These are phyloP conservation scores for Alternaria metachromatica DNA, from an alignment of 2,329 filamentous ascomycete species.

Conservation along the genomic window DNA sequence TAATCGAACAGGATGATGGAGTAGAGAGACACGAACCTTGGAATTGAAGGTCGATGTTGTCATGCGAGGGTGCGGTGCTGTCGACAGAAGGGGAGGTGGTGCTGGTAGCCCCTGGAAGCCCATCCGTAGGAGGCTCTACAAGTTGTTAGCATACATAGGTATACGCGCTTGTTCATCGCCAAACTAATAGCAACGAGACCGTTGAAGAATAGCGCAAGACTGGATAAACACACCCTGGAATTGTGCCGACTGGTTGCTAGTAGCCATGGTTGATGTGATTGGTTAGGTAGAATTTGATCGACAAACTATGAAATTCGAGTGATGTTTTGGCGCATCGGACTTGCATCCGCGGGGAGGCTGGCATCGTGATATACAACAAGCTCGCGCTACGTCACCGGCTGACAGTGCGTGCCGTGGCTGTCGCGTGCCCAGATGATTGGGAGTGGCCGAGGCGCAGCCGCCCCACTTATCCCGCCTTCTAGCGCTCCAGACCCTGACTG, in stretches of 20 bases:
- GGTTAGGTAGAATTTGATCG: background rate
- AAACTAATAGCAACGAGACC: background rate
- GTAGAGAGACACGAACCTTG: constrained; percentile 4
- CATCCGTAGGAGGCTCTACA: constrained; percentile 7
- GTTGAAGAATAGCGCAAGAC: background rate
- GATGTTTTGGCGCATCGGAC: background rate
- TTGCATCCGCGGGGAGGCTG: background rate
- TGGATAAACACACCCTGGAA: constrained; percentile 11
- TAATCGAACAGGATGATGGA: background rate
- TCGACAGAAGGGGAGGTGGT: background rate
- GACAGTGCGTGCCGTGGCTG: constrained; percentile 10
- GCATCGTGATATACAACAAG: constrained; percentile 6
- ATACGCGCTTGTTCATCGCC: background rate
- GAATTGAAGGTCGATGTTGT: constrained; percentile 7
- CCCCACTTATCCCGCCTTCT: constrained; percentile 8
- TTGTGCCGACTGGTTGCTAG: constrained; percentile 5
- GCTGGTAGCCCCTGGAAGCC: constrained; percentile 1
- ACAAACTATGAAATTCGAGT: background rate
- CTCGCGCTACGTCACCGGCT: constrained; percentile 19
- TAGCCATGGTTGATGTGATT: constrained; percentile 6
- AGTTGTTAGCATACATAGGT: background rate
- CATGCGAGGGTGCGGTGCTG: background rate
- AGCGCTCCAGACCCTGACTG: constrained; percentile 1
- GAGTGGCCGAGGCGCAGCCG: background rate
- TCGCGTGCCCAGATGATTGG: constrained; percentile 17